Evolutionary conservation across 208 protist species (phyloP).

Genomic region (Leishmania guyanensis): DNA sequence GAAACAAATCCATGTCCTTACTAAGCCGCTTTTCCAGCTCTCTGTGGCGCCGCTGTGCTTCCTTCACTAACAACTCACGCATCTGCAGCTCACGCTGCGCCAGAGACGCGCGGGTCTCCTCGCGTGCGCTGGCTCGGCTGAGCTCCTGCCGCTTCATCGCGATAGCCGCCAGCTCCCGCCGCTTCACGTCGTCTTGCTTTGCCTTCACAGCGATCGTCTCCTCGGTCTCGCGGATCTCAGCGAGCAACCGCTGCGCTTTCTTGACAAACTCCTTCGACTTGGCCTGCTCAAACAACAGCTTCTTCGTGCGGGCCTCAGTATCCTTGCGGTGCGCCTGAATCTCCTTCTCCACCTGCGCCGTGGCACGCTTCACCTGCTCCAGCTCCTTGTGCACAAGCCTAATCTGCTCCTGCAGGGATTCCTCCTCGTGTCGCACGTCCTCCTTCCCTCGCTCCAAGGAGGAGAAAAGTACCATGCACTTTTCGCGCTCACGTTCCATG

Average conservation of each 20-base stretch:
- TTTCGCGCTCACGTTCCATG: slow-evolving; percentile 74
- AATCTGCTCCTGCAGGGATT: slow-evolving; percentile 59
- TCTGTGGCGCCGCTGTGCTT: slow-evolving; percentile 60
- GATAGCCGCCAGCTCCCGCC: slow-evolving; percentile 72
- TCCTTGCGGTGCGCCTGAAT: slow-evolving; percentile 64
- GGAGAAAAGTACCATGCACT: slow-evolving; percentile 51
- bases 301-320: slow-evolving; percentile 79
- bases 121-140: slow-evolving; percentile 86
- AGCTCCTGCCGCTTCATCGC: slow-evolving; percentile 76
- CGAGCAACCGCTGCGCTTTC: slow-evolving; percentile 49
- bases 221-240: slow-evolving; percentile 77
- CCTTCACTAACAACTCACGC: slow-evolving; percentile 61
- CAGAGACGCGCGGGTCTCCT: slow-evolving; percentile 68
- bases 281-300: slow-evolving; percentile 87
- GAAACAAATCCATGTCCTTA: slow-evolving; percentile 82
- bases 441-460: slow-evolving; percentile 51
- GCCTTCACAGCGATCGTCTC: slow-evolving; percentile 60
- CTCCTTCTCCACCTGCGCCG: slow-evolving; percentile 48
- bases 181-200: slow-evolving; percentile 77
- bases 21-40: slow-evolving; percentile 80
- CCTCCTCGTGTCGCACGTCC: slow-evolving; percentile 38
- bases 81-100: slow-evolving; percentile 91
- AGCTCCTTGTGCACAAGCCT: slow-evolving; percentile 62
- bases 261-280: slow-evolving; percentile 77
- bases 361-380: slow-evolving; percentile 61